Evolutionary conservation across 2,329 filamentous ascomycete species (phyloP).

Genomic region (Colletotrichum neosansevieriae): DNA sequence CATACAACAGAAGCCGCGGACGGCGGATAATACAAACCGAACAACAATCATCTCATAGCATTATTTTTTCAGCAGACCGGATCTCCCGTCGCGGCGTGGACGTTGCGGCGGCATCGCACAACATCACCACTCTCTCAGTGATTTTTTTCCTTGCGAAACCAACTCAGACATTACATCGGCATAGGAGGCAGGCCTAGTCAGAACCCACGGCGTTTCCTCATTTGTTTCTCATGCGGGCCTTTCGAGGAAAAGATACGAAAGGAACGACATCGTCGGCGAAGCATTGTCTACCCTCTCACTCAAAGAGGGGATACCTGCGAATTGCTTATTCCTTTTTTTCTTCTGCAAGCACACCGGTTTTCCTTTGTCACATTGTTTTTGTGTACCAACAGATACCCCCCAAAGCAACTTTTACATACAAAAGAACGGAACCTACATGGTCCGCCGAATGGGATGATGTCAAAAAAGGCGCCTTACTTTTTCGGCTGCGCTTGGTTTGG

Average conservation of each 20-base stretch:
- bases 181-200: constrained; percentile 36
- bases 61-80: constrained; percentile 33
- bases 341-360: constrained; percentile 17
- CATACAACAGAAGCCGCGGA: constrained; percentile 48
- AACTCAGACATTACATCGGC: constrained; percentile 14
- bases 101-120: constrained; percentile 37
- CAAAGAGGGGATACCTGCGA: not conserved
- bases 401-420: constrained; percentile 39
- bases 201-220: constrained; percentile 34
- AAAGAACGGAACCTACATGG: constrained; percentile 36
- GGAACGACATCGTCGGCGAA: constrained; percentile 31
- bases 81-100: constrained; percentile 36
- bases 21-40: constrained; percentile 45
- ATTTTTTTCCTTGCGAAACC: constrained; percentile 12
- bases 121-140: constrained; percentile 42
- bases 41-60: not conserved
- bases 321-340: constrained; percentile 15
- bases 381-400: constrained; percentile 42
- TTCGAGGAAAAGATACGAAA: constrained; percentile 12
- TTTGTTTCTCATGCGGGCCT: constrained; percentile 9
- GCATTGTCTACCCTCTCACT: constrained; percentile 1
- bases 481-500: constrained; percentile 22
- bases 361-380: constrained; percentile 39
- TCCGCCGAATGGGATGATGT: constrained; percentile 17
- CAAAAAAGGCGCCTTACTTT: constrained; percentile 4